A percentile compares a stretch with the other conserved stretches of the same genome.
phyloP scores from a whole-genome alignment of 2,329 filamentous ascomycete genomes.

The Helminthosporium solani region DNA sequence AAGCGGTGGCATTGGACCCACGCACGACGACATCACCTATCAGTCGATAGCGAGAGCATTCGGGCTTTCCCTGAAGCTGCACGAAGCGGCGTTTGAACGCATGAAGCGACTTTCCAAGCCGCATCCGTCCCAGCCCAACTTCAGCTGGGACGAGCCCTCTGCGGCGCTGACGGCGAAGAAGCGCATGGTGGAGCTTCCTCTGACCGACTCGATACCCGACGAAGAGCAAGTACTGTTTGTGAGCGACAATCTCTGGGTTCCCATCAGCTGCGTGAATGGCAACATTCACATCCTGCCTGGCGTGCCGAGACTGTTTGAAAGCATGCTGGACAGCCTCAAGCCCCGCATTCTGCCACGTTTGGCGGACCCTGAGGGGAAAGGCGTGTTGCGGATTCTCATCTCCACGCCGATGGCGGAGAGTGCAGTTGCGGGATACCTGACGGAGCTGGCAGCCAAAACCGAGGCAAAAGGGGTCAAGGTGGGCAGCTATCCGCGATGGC shows the following conservation, averaged over 20 bases:
- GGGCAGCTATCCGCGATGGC: slow-evolving; percentile 92
- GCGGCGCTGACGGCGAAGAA: slow-evolving; percentile 77
- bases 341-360: slow-evolving; percentile 69
- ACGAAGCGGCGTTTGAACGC: slow-evolving; percentile 72
- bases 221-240: slow-evolving; percentile 77
- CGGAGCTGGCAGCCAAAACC: slow-evolving; percentile 72
- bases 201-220: slow-evolving; percentile 64
- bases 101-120: slow-evolving; percentile 82
- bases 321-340: slow-evolving; percentile 74
- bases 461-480: slow-evolving; percentile 82
- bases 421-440: slow-evolving; percentile 77
- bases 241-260: slow-evolving; percentile 84
- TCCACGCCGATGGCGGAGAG: slow-evolving; percentile 88
- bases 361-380: slow-evolving; percentile 77
- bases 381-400: slow-evolving; percentile 75
- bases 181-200: slow-evolving; percentile 86
- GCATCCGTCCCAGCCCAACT: slow-evolving; percentile 69
- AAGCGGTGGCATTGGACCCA: slow-evolving; percentile 92
- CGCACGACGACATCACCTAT: slow-evolving; percentile 99
- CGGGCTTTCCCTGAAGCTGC: slow-evolving; percentile 70
- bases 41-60: slow-evolving; percentile 91
- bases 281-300: slow-evolving; percentile 94
- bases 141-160: slow-evolving; percentile 83
- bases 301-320: slow-evolving; percentile 80
- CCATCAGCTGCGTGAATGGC: slow-evolving; percentile 82